Percentiles rank a stretch among this genome's conserved stretches.
These are phyloP conservation scores for Cornus kousa DNA, from an alignment of 148 eudicot genomes.

Conservation along the genomic window DNA sequence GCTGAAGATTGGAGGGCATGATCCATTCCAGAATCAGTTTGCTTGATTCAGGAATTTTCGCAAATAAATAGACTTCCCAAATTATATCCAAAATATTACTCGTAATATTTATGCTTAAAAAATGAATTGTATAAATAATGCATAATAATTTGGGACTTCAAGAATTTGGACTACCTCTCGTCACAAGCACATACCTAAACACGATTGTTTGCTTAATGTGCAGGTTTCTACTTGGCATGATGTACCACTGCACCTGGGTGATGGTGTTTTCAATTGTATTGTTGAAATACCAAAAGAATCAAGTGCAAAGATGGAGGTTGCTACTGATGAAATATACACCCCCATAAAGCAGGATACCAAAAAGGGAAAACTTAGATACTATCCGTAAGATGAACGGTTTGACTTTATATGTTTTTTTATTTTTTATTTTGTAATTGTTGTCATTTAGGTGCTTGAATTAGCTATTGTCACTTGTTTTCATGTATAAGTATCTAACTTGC, in stretches of 20 bases:
- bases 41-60: neutral
- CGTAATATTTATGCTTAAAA: neutral
- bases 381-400: constrained; percentile 97
- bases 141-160: neutral
- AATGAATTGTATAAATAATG: neutral
- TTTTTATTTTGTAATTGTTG: neutral
- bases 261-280: constrained; percentile 82
- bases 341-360: constrained; percentile 96
- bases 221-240: constrained; percentile 99
- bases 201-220: constrained; percentile 7
- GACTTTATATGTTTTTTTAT: neutral
- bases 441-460: neutral
- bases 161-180: neutral
- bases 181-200: too few relatives aligned
- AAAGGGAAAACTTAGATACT: constrained; percentile 93
- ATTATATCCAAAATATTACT: neutral
- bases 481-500: neutral
- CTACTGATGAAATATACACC: constrained; percentile 85
- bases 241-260: constrained; percentile 75
- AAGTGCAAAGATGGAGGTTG: constrained; percentile 99
- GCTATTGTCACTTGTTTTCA: neutral
- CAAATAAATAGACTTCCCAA: too few relatives aligned
- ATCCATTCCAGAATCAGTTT: neutral
- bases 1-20: neutral
- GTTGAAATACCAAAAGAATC: constrained; percentile 98